These are phyloP conservation scores for Aspergillus cavernicola DNA, from an alignment of 495 filamentous ascomycete species.

Conservation along the genomic window DNA sequence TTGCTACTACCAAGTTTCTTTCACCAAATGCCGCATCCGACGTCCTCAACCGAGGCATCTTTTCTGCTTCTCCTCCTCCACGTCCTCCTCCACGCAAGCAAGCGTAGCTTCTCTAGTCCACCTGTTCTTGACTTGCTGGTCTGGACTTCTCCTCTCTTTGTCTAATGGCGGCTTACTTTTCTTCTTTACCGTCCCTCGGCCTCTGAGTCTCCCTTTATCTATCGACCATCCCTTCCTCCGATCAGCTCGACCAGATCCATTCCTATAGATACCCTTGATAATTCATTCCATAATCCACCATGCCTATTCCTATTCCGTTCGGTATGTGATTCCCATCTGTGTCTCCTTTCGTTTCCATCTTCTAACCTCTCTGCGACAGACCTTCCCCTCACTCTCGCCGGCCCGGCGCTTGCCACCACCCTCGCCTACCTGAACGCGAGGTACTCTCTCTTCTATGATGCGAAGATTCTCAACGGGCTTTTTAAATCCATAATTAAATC, in stretches of 20 bases:
- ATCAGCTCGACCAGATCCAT: neutral
- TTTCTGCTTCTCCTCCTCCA: neutral
- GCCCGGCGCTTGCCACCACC: constrained; percentile 62
- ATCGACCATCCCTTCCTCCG: neutral
- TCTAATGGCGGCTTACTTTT: neutral
- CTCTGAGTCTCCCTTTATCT: constrained; percentile 1
- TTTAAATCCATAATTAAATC: constrained; percentile 40
- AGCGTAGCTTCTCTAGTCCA: too few species aligned
- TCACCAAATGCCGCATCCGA: neutral
- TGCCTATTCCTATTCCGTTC: constrained; percentile 1
- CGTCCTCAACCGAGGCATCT: constrained; percentile 7
- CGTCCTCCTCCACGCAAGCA: neutral
- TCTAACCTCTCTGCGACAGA: constrained; percentile 19
- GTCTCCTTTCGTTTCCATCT: neutral
- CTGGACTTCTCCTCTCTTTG: neutral
- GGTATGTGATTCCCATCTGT: neutral
- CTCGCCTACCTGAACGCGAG: constrained; percentile 82
- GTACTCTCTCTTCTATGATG: constrained; percentile 64
- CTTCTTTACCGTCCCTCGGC: neutral
- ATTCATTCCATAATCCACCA: neutral
- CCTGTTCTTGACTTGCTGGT: too few species aligned
- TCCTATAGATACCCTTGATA: neutral
- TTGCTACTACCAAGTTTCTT: too few species aligned
- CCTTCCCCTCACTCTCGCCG: constrained; percentile 47
- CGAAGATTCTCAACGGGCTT: constrained; percentile 47